Conservation (phyloP, 1,139 yeast genomes). For the Taphrina populina region DNA sequence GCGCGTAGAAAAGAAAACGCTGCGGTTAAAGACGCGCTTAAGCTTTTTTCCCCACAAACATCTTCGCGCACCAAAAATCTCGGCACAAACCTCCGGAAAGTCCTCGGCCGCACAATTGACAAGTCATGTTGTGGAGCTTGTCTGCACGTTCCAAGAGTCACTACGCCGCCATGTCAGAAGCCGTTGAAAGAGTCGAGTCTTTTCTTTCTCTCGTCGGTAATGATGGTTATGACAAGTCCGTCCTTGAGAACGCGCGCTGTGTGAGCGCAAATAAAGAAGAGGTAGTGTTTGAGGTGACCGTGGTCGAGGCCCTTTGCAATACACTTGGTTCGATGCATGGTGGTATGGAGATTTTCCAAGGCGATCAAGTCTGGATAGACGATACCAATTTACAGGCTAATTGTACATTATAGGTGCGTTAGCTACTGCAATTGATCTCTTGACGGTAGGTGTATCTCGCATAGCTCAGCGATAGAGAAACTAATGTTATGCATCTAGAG, state of each 20-base stretch:
- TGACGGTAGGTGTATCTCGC: slow-evolving; percentile 7
- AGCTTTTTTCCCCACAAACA: too few relatives aligned
- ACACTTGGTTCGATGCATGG: slow-evolving; percentile 33
- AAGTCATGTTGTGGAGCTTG: too few relatives aligned
- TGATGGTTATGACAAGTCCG: slow-evolving; percentile 1
- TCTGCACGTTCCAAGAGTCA: too few relatives aligned
- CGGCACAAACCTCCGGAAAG: too few relatives aligned
- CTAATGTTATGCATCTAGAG: slow-evolving; percentile 3
- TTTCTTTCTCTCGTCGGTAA: slow-evolving; percentile 2
- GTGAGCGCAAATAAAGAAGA: slow-evolving; percentile 11
- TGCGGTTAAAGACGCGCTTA: too few relatives aligned
- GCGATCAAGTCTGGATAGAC: too few relatives aligned
- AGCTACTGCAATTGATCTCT: slow-evolving; percentile 26
- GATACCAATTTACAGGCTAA: too few relatives aligned
- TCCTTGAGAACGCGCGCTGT: slow-evolving; percentile 1
- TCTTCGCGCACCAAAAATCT: too few relatives aligned
- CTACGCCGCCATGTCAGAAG: too few relatives aligned
- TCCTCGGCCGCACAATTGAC: too few relatives aligned
- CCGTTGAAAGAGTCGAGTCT: background rate
- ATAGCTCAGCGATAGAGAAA: background rate
- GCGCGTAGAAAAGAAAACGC: too few relatives aligned
- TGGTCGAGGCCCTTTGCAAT: slow-evolving; percentile 22
- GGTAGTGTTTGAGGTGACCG: slow-evolving; percentile 21
- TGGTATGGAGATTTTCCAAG: too few relatives aligned
- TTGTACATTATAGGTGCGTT: slow-evolving; percentile 15